Evolutionary conservation across 1,284 basidiomycete species (phyloP).

Genomic region (Sphagnurus paluster): DNA sequence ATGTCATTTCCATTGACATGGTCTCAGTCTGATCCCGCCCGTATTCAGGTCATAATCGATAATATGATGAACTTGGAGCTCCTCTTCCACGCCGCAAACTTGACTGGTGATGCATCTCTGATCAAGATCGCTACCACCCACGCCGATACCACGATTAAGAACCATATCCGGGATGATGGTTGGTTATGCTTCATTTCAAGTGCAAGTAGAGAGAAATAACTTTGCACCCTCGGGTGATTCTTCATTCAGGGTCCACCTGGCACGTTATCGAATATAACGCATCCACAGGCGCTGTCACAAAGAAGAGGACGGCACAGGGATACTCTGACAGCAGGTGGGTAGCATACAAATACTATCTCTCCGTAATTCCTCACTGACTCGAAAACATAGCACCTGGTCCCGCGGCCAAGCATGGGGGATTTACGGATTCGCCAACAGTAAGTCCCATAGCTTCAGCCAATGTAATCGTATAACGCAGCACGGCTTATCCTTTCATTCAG

Average conservation of each 20-base stretch:
- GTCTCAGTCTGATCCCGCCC: too few relatives aligned
- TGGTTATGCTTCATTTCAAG: conserved; percentile 11
- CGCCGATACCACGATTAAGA: conserved; percentile 64
- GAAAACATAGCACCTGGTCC: conserved; percentile 71
- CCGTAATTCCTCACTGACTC: too few relatives aligned
- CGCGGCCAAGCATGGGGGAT: conserved; percentile 73
- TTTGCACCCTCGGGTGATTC: background rate
- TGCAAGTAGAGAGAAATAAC: too few relatives aligned
- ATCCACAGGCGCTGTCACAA: conserved; percentile 58
- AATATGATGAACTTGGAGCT: conserved; percentile 79
- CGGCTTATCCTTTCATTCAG: too few relatives aligned
- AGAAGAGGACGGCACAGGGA: conserved; percentile 59
- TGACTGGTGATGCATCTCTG: conserved; percentile 62
- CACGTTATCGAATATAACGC: conserved; percentile 70
- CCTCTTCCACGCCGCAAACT: conserved; percentile 51
- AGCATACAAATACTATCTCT: too few relatives aligned
- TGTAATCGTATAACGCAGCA: conserved; percentile 4
- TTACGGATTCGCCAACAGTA: conserved; percentile 70
- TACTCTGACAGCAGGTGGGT: too few relatives aligned
- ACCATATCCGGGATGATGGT: conserved; percentile 67
- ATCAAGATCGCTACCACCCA: conserved; percentile 61
- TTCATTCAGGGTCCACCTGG: conserved; percentile 53
- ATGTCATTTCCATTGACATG: too few relatives aligned
- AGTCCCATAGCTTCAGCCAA: conserved; percentile 20
- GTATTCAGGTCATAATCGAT: conserved; percentile 63